These are phyloP conservation scores for Cercis canadensis DNA, from an alignment of 306 rosid genomes.

Conservation along the genomic window DNA sequence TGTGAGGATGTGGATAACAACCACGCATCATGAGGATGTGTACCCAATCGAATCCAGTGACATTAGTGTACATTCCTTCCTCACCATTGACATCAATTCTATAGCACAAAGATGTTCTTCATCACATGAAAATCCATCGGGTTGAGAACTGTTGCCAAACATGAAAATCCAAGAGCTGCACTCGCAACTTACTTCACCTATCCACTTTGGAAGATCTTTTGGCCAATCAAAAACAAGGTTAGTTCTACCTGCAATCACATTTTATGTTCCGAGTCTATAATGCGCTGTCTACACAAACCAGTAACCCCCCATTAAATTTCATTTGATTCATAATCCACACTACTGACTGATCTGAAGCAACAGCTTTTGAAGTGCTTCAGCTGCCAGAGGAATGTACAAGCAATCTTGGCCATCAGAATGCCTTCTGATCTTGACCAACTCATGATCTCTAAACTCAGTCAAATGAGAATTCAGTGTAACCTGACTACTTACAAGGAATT, in stretches of 20 bases:
- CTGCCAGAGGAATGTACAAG: constrained; percentile 58
- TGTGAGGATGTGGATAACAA: too few relatives aligned
- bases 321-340: constrained; percentile 2
- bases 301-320: neutral
- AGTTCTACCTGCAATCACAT: neutral
- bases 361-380: constrained; percentile 84
- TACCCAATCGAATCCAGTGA: neutral
- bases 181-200: neutral
- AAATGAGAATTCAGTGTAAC: constrained; percentile 83
- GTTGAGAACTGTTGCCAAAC: neutral
- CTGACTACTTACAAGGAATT: constrained; percentile 85
- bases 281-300: neutral
- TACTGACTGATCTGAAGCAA: constrained; percentile 54
- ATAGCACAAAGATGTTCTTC: neutral
- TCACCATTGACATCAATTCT: neutral
- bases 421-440: constrained; percentile 80
- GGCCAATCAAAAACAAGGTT: too few relatives aligned
- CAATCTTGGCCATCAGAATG: constrained; percentile 94
- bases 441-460: constrained; percentile 94
- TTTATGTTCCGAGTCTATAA: neutral
- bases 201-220: neutral
- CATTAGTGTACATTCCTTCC: neutral
- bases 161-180: neutral
- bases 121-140: neutral
- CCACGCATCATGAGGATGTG: too few relatives aligned